Base-by-base conservation (phyloP, 2,329 filamentous ascomycete genomes). In the Aspergillus transmontanensis region DNA sequence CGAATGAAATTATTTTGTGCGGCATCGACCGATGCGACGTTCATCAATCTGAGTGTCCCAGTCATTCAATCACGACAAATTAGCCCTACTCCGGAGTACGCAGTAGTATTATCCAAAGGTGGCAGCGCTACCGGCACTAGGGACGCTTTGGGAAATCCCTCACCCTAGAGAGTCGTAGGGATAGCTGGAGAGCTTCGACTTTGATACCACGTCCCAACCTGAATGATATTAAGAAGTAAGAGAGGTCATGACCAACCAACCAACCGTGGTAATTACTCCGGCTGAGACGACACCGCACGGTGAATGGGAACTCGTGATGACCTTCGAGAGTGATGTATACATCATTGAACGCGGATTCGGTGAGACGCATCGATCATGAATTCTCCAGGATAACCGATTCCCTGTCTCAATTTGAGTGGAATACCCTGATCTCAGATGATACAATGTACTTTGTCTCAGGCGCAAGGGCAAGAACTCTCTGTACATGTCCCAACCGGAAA, bases 391-490 rank as follows among this genome's bases (percentile, higher is more conserved):
- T 51, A 46, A 46, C 43, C 23, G 5, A 46, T 12, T 32, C 57
- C 6, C 2, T 14, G 23, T 56, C 51, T 36, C n/a, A 54, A 54
- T 19, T 51, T 39, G 36, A 21, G 23, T 46, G 48, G 26, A 11
- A 6, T 51, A 19, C 32, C 48, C 9, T 51, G 28, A 51, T 51
- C 48, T 51, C 26, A 34, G 32, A 45, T 34, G 58, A 55, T 56
- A 46, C 39, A 28, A 36, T 55, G 58, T 46, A 41, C 34, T 57
- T 48, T 23, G 26, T 59, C 48, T 46, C 30, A 55, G 48, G 61
- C 61, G 61, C 61, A 62, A 62, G 61, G 61, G 59, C 46, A 57
- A 53, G 50, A 56, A 60, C 28, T 45, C 50, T 54, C 54, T 51
- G 23, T 58, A 30, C 53, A 23, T 34, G 32, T 34, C 11, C 32